Evolutionary conservation across 495 filamentous ascomycete species (phyloP).

Genomic region (Hypomontagnella submonticulosa): DNA sequence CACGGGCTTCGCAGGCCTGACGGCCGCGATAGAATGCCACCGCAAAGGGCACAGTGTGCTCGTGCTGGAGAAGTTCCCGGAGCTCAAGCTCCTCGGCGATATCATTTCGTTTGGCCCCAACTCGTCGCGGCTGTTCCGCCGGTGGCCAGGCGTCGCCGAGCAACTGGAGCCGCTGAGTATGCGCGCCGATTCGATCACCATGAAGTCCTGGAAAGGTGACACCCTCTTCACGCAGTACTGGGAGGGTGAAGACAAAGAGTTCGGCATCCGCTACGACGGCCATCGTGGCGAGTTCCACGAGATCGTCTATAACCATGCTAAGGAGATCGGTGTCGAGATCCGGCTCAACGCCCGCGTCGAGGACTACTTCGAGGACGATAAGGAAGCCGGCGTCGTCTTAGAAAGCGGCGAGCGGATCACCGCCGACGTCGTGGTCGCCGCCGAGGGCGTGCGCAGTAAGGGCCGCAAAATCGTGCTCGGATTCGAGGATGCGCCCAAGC

Average conservation of each 20-base stretch:
- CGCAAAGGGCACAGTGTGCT: conserved; percentile 69
- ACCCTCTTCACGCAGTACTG: conserved; percentile 52
- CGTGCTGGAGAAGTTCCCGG: conserved; percentile 62
- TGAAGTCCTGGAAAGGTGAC: conserved; percentile 50
- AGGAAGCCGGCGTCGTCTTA: conserved; percentile 65
- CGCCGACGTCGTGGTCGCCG: conserved; percentile 70
- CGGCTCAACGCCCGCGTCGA: conserved; percentile 64
- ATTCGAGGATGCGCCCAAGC: conserved; percentile 69
- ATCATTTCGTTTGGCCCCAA: conserved; percentile 66
- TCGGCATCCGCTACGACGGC: conserved; percentile 65
- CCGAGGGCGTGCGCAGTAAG: conserved; percentile 70
- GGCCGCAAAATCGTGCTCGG: conserved; percentile 70
- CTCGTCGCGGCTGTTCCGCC: conserved; percentile 57
- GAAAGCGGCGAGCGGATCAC: conserved; percentile 59
- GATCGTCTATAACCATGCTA: conserved; percentile 67
- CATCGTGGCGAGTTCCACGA: conserved; percentile 72
- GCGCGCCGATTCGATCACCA: conserved; percentile 52
- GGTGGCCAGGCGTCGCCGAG: conserved; percentile 61
- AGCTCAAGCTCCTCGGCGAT: conserved; percentile 60
- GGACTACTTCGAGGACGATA: conserved; percentile 69
- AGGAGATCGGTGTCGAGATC: conserved; percentile 66
- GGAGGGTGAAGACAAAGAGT: conserved; percentile 54
- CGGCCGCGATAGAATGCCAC: conserved; percentile 69
- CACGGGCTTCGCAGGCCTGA: conserved; percentile 69
- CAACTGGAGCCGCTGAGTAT: conserved; percentile 62